Conservation (phyloP, 2,329 filamentous ascomycete species). For the Tolypocladium inflatum region DNA sequence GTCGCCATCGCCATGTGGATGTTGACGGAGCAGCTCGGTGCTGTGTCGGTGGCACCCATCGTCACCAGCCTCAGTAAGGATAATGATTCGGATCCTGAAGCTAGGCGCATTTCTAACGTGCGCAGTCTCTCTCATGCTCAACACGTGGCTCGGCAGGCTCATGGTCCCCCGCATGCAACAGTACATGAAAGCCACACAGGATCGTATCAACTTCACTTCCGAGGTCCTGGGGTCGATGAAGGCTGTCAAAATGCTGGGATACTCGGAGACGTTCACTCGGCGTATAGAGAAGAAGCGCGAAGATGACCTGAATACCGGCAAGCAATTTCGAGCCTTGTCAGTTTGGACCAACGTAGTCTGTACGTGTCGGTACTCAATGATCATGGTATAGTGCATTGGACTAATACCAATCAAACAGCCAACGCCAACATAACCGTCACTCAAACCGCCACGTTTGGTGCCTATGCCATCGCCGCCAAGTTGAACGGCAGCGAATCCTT, state of each 20-base stretch:
- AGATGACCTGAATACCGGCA: constrained; percentile 14
- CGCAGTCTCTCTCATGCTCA: too few relatives aligned
- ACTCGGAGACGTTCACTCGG: constrained; percentile 14
- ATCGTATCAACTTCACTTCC: constrained; percentile 22
- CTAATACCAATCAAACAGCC: constrained; percentile 4
- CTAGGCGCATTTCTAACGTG: too few relatives aligned
- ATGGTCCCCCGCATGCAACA: constrained; percentile 14
- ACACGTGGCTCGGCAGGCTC: constrained; percentile 10
- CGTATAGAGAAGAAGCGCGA: constrained; percentile 15
- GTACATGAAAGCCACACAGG: constrained; percentile 23
- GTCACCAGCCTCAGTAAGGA: constrained; percentile 19
- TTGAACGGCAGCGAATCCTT: constrained; percentile 13
- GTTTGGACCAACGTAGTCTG: constrained; percentile 18
- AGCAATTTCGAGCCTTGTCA: constrained; percentile 13
- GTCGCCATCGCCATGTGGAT: constrained; percentile 21
- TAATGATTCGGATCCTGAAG: too few relatives aligned
- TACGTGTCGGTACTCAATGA: constrained; percentile 5
- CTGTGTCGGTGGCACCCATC: constrained; percentile 21
- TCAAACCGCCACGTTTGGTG: constrained; percentile 19
- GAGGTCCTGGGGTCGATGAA: constrained; percentile 21
- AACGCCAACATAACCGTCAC: constrained; percentile 16
- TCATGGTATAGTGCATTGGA: too few relatives aligned
- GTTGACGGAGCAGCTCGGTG: constrained; percentile 19
- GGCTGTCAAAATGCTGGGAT: constrained; percentile 23
- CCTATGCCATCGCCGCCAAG: constrained; percentile 18